Evolutionary conservation across 495 filamentous ascomycete species (phyloP), one percentile per base, ranked within the genome.

Genomic region (Hyaloscypha hepaticicola): DNA sequence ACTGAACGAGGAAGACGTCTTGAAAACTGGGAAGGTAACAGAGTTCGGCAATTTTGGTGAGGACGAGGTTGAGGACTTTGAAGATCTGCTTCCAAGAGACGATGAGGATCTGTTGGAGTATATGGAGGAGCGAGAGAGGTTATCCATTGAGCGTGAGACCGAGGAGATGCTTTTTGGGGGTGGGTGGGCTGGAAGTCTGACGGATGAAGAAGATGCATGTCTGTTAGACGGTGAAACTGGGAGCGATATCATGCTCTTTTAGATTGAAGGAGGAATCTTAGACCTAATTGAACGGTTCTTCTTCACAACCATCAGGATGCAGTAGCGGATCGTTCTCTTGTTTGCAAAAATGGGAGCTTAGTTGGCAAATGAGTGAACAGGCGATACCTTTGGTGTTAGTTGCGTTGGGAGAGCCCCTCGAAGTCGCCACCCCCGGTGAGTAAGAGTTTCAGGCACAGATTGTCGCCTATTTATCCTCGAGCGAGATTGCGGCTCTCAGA

Each of bases 391-490:
- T n/a, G n/a, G n/a, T n/a, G n/a, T n/a, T n/a, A n/a, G n/a, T n/a
- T n/a, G 48, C 11, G 2, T 49, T 74, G 0, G 49, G 48, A 3
- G 26, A 52, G 0, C 21, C 72, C 25, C 51, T 73, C 19, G 9
- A 60, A 0, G 26, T 33, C 12, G 66, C 67, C 38, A 55, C 67
- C 25, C 29, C 57, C 9, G 25, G 2, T 2, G 53, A 64, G 1
- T 16, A 48, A 12, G 76, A 77, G 25, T n/a, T 77, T 2, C 57
- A 49, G 12, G 51, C 66, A 12, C 52, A 58, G 25, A 63, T 77
- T 16, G 6, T 70, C 25, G 41, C 28, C 0, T 60, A 62, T 64
- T 53, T 76, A 1, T 19, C 29, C 8, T 70, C 71, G 25, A 22
- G 4, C 1, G 70, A 75, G 31, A 71, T 76, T 27, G 58, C 66